A percentile compares a stretch with the other conserved stretches of the same genome.
Conservation (phyloP, 768 basidiomycete genomes). For the Suillus discolor region DNA sequence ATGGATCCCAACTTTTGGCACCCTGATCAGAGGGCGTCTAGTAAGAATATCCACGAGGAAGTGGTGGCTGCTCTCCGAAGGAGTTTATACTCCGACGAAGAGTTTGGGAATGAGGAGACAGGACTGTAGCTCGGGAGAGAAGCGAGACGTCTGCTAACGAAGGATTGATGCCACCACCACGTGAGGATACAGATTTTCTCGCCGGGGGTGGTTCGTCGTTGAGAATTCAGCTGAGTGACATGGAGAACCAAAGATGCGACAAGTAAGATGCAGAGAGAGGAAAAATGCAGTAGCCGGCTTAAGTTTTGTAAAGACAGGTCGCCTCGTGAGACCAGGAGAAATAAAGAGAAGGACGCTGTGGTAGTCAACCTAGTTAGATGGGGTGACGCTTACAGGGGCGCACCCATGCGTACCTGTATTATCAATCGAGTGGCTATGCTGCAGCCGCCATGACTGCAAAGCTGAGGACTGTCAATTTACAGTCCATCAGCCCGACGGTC, state of each 20-base stretch:
- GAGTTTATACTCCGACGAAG: constrained; percentile 31
- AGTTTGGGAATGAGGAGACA: constrained; percentile 23
- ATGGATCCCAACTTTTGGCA: constrained; percentile 41
- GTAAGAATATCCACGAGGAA: constrained; percentile 36
- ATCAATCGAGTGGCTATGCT: no score
- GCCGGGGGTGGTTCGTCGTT: constrained; percentile 67
- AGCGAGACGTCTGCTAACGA: constrained; percentile 27
- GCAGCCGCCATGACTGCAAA: no score
- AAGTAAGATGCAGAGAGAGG: constrained; percentile 10
- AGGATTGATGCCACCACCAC: constrained; percentile 25
- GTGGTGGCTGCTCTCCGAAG: constrained; percentile 34
- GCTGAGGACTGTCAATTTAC: no score
- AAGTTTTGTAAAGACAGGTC: constrained; percentile 12
- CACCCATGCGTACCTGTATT: no score
- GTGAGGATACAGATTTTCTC: constrained; percentile 25
- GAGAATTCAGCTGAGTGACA: constrained; percentile 81
- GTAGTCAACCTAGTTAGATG: constrained; percentile 1
- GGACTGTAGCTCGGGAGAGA: constrained; percentile 16
- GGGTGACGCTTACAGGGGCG: no score
- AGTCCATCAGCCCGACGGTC: no score
- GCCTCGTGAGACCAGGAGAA: constrained; percentile 40
- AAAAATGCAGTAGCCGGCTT: constrained; percentile 16
- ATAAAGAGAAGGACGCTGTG: constrained; percentile 10
- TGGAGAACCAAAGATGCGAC: constrained; percentile 30
- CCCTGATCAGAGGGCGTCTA: constrained; percentile 43